Evolutionary conservation across 2,329 filamentous ascomycete genomes (phyloP), one percentile per base, ranked within the genome.

Genomic region (Fusarium napiforme): DNA sequence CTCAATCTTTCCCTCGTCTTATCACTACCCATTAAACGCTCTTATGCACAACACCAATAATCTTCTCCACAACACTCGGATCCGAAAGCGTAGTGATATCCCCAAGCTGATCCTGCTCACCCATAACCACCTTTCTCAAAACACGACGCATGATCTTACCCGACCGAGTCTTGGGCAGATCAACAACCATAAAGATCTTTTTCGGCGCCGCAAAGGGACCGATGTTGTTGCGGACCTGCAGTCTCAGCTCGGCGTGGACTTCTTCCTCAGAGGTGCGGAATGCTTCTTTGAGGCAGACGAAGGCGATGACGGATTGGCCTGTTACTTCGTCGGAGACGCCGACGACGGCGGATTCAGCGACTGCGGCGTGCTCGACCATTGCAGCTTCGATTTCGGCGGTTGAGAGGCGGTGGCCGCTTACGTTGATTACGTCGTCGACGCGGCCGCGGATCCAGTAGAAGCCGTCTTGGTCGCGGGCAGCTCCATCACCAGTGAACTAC

Each of bases 371-470:
- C 85, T 97, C 95, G 71, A 98, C 91, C 63, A 98, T 90, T 11
- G 95, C 95, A 14, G 95, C 95, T 84, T 98, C 96, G 75, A 98
- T 98, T 83, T 98, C 95, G 23, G 95, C 95, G 4, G 96, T 98
- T n/a, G 95, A 97, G 73, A 98, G 88, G 81, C 95, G 91, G 83
- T 98, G 95, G 21, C 95, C 96, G 77, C 93, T 96, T 67, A 98
- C 95, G 83, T 98, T 98, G 82, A 98, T 95, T 26, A 98, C 95
- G 78, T 98, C 95, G 81, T 98, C 95, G 45, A 98, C 95, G 82
- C 95, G 93, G 72, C 95, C 96, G 68, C 95, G 93, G 81, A 98
- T 98, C 95, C 95, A 98, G 89, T 97, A 98, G 87, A 97, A 98
- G 56, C 95, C 95, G 78, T 98, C 95, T 82, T 96, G 92, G 81